Percentiles rank a stretch among this genome's conserved stretches.
Evolutionary conservation across 23 red algal genomes (phyloP).

Genomic region (Gracilaria domingensis): DNA sequence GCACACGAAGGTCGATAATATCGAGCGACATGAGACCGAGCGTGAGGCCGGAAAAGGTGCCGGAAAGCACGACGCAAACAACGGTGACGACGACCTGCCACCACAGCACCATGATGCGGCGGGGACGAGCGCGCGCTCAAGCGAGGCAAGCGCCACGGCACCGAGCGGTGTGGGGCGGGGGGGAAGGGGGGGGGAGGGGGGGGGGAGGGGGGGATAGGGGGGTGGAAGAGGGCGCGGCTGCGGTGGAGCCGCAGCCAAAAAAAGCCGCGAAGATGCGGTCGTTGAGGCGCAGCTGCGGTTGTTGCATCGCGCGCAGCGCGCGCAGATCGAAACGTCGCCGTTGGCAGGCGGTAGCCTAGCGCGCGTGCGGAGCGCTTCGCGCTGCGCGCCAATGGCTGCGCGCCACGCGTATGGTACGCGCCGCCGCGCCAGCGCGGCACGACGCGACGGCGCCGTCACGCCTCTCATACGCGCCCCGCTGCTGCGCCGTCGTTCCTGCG

Average conservation of each 20-base stretch:
- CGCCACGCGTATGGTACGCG: neutral
- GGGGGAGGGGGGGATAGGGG: too few relatives aligned
- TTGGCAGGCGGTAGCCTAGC: neutral
- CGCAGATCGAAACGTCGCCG: neutral
- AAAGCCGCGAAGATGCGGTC: too few relatives aligned
- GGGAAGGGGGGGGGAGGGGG: too few relatives aligned
- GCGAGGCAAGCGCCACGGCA: neutral
- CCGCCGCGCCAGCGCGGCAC: too few relatives aligned
- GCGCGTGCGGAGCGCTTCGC: neutral
- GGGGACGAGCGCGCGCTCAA: neutral
- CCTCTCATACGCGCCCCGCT: too few relatives aligned
- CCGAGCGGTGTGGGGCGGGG: neutral
- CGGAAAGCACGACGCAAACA: constrained; percentile 86
- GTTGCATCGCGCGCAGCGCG: neutral
- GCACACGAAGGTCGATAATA: constrained; percentile 89
- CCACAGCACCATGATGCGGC: constrained; percentile 51
- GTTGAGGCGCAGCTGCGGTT: too few relatives aligned
- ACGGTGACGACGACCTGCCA: constrained; percentile 84
- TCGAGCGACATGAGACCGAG: constrained; percentile 98
- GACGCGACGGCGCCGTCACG: too few relatives aligned
- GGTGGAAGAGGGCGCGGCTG: too few relatives aligned
- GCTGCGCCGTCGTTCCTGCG: too few relatives aligned
- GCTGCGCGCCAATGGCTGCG: neutral
- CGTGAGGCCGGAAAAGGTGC: constrained; percentile 95
- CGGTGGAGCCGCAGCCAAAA: too few relatives aligned